These are phyloP conservation scores for Puccinia triticina DNA, from an alignment of 1,284 basidiomycete genomes.

Conservation along the genomic window DNA sequence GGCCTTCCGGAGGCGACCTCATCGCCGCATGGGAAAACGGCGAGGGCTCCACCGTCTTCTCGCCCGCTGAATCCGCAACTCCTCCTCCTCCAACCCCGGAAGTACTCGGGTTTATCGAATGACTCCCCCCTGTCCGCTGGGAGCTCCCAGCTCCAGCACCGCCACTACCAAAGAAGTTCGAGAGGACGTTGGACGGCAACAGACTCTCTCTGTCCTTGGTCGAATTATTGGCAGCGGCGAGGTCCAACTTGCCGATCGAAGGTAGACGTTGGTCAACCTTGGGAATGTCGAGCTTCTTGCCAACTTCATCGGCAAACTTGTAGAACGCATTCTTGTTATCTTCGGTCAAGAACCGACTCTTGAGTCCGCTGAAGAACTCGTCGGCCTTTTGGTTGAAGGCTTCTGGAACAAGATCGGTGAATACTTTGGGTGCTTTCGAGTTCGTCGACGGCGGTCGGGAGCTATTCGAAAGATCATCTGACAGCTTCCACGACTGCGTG, in stretches of 20 bases:
- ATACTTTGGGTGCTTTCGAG: constrained; percentile 32
- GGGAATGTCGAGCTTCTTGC: constrained; percentile 78
- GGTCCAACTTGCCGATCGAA: constrained; percentile 79
- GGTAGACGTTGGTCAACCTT: constrained; percentile 57
- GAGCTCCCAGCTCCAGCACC: neutral
- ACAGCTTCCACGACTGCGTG: constrained; percentile 80
- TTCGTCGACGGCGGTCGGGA: constrained; percentile 63
- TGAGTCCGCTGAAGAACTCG: constrained; percentile 63
- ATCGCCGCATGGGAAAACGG: constrained; percentile 57
- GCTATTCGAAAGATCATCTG: constrained; percentile 65
- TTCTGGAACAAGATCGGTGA: constrained; percentile 42
- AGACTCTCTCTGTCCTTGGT: constrained; percentile 84
- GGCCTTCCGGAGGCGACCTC: constrained; percentile 61
- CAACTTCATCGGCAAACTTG: constrained; percentile 85
- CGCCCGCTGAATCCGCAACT: neutral
- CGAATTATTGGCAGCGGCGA: constrained; percentile 69
- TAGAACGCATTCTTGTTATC: constrained; percentile 83
- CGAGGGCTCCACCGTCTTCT: constrained; percentile 45
- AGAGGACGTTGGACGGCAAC: constrained; percentile 62
- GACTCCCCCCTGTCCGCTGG: neutral
- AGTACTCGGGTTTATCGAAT: constrained; percentile 43
- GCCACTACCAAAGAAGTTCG: constrained; percentile 54
- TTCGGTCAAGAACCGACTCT: constrained; percentile 83
- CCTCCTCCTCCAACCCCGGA: constrained; percentile 36
- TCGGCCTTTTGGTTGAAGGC: constrained; percentile 57